Evolutionary conservation across 331 rosid species (phyloP).

Genomic region (Ulmus americana): DNA sequence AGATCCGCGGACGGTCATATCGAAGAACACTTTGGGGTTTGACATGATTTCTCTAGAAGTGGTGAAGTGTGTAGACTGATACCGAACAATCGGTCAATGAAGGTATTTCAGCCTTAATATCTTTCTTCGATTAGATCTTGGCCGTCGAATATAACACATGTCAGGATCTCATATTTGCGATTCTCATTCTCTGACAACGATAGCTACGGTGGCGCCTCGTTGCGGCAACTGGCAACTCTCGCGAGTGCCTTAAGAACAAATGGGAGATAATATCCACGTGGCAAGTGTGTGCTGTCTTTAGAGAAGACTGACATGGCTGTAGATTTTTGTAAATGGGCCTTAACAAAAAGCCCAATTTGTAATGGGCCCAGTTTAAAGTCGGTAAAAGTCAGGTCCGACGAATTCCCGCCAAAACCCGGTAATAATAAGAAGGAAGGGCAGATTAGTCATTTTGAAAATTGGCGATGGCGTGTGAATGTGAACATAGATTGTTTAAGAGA

Average conservation of each 20-base stretch:
- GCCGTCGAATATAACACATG: not conserved
- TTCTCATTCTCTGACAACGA: not conserved
- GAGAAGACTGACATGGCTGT: not conserved
- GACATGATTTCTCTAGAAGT: constrained; percentile 19
- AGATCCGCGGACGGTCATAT: constrained; percentile 54
- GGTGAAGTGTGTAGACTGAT: not conserved
- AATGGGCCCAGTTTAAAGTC: not conserved
- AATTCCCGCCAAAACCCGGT: constrained; percentile 3
- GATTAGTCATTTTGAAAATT: not conserved
- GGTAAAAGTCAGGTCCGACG: not conserved
- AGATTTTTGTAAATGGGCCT: not conserved
- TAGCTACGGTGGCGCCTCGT: not conserved
- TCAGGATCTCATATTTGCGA: not conserved
- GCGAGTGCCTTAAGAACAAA: not conserved
- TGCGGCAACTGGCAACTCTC: not conserved
- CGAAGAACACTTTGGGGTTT: constrained; percentile 76
- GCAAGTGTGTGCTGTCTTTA: not conserved
- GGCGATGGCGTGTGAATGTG: not conserved
- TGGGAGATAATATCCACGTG: not conserved
- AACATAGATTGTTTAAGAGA: constrained; percentile 1
- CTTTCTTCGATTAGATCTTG: not conserved
- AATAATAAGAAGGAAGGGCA: not conserved
- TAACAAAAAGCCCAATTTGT: not conserved
- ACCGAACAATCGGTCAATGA: not conserved
- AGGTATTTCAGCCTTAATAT: not conserved